Evolutionary conservation across 2,329 filamentous ascomycete species (phyloP).

Genomic region (Colletotrichum gloeosporioides): DNA sequence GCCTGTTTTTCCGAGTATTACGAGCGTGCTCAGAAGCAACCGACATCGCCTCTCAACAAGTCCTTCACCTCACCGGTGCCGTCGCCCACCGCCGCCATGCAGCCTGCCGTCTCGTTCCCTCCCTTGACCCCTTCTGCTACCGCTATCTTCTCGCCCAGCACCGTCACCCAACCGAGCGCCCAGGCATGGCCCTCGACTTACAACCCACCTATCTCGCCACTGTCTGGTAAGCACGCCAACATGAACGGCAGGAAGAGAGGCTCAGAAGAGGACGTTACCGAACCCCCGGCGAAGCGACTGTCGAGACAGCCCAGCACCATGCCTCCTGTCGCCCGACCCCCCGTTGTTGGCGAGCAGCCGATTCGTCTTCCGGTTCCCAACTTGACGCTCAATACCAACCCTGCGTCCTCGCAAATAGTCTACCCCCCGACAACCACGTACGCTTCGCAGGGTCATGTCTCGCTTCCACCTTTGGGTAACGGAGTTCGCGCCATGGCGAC

Average conservation of each 20-base stretch:
- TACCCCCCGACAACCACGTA: conserved; percentile 45
- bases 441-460: conserved; percentile 51
- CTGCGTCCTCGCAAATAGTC: conserved; percentile 25
- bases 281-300: conserved; percentile 61
- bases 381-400: conserved; percentile 67
- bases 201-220: conserved; percentile 50
- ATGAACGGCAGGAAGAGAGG: conserved; percentile 55
- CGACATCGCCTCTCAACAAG: conserved; percentile 42
- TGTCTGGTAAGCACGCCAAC: conserved; percentile 47
- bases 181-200: conserved; percentile 44
- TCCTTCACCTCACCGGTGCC: conserved; percentile 50
- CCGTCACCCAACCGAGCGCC: conserved; percentile 31
- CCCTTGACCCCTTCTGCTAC: conserved; percentile 38
- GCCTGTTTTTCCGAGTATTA: conserved; percentile 85
- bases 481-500: conserved; percentile 77
- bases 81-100: conserved; percentile 50
- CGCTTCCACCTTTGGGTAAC: conserved; percentile 67
- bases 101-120: conserved; percentile 31
- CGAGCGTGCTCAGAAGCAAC: conserved; percentile 64
- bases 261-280: conserved; percentile 53
- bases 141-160: conserved; percentile 46
- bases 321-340: conserved; percentile 6
- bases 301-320: conserved; percentile 32
- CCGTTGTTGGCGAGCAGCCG: conserved; percentile 30
- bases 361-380: conserved; percentile 72